Evolutionary conservation across 257 asterid species (phyloP).

Genomic region (Orobanche coerulescens): DNA sequence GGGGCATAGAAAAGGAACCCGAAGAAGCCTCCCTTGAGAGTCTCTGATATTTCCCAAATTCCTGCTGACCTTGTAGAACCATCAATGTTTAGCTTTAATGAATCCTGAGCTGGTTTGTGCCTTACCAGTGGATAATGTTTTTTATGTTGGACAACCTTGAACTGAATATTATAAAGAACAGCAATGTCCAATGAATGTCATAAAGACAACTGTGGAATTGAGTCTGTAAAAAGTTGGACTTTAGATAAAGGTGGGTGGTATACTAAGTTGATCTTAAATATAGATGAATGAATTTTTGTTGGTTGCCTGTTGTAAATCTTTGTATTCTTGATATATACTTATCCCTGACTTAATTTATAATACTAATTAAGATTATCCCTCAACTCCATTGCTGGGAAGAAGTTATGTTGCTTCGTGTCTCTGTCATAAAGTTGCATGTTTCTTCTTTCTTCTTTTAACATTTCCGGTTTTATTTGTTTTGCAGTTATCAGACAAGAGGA

Average conservation of each 20-base stretch:
- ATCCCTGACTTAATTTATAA: not conserved
- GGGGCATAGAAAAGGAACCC: too few relatives aligned
- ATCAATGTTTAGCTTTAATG: too few relatives aligned
- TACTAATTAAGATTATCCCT: not conserved
- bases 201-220: not conserved
- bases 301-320: not conserved
- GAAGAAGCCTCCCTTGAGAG: too few relatives aligned
- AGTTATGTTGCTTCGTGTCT: not conserved
- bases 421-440: not conserved
- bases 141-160: too few relatives aligned
- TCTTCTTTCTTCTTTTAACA: not conserved
- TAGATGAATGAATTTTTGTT: not conserved
- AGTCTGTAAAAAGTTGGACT: not conserved
- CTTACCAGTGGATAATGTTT: too few relatives aligned
- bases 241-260: not conserved
- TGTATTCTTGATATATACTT: not conserved
- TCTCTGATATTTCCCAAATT: too few relatives aligned
- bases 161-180: too few relatives aligned
- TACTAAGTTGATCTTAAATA: not conserved
- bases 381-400: not conserved
- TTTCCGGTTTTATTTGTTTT: conserved; percentile 17
- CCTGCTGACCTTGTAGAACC: too few relatives aligned
- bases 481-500: conserved; percentile 49
- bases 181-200: too few relatives aligned
- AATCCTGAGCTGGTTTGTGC: too few relatives aligned